Percentiles rank a stretch among this genome's conserved stretches.
These are phyloP conservation scores for Nemania sp. DNA, from an alignment of 2,329 filamentous ascomycete genomes.

Conservation along the genomic window DNA sequence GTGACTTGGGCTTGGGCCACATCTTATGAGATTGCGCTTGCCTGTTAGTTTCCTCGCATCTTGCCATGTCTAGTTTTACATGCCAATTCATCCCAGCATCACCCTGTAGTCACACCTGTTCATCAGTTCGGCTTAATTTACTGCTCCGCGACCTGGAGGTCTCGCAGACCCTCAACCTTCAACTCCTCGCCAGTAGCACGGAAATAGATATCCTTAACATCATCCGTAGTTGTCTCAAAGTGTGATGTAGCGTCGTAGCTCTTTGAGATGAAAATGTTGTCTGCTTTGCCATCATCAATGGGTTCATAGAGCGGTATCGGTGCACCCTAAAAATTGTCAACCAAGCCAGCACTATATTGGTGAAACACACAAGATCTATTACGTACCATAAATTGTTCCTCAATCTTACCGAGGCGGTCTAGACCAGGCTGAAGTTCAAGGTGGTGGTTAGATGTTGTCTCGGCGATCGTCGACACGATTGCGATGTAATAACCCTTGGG, in stretches of 20 bases:
- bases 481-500: constrained; percentile 99
- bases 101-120: not conserved
- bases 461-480: constrained; percentile 97
- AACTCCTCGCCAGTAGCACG: constrained; percentile 86
- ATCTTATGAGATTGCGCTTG: constrained; percentile 12
- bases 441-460: constrained; percentile 92
- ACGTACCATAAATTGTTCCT: constrained; percentile 93
- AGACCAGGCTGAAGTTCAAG: constrained; percentile 93
- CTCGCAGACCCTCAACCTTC: constrained; percentile 86
- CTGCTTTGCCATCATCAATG: constrained; percentile 80
- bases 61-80: constrained; percentile 29
- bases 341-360: constrained; percentile 12
- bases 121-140: constrained; percentile 50
- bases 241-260: constrained; percentile 98
- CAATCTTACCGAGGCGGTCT: constrained; percentile 90
- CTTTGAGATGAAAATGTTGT: constrained; percentile 98
- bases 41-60: constrained; percentile 12
- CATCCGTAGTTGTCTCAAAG: constrained; percentile 92
- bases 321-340: constrained; percentile 63
- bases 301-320: constrained; percentile 97
- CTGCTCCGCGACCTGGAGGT: constrained; percentile 79
- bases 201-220: constrained; percentile 93
- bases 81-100: constrained; percentile 8
- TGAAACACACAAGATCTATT: not conserved
- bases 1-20: not conserved